Conservation (phyloP, 129 eudicot genomes). For the Artemisia argyi region DNA sequence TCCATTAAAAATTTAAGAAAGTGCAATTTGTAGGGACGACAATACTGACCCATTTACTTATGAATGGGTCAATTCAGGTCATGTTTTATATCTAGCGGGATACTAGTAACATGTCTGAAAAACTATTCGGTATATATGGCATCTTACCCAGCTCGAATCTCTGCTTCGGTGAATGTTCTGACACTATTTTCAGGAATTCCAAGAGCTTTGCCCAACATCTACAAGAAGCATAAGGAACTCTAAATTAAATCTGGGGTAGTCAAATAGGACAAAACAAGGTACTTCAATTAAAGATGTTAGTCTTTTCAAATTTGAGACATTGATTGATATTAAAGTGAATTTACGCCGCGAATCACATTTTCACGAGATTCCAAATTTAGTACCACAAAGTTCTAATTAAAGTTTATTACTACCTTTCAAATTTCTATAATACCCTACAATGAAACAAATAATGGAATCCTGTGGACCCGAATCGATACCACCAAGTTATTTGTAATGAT, state of each 20-base stretch:
- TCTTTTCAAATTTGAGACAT: too few relatives aligned
- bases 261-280: not conserved
- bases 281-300: not conserved
- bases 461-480: constrained; percentile 4
- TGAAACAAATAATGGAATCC: not conserved
- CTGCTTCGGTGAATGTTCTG: constrained; percentile 86
- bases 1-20: constrained; percentile 29
- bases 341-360: not conserved
- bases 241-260: not conserved
- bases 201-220: constrained; percentile 87
- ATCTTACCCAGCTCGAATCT: constrained; percentile 93
- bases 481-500: not conserved
- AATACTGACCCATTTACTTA: too few relatives aligned
- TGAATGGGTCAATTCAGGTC: too few relatives aligned
- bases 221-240: constrained; percentile 36
- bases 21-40: not conserved
- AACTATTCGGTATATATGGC: constrained; percentile 5
- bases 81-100: too few relatives aligned
- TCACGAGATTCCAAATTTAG: not conserved
- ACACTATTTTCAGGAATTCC: constrained; percentile 86
- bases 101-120: not conserved
- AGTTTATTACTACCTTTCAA: not conserved
- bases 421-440: not conserved
- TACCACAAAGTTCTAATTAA: constrained; percentile 1
- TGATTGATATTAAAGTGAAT: too few relatives aligned